Percentiles rank a stretch among this genome's conserved stretches.
Evolutionary conservation across 78 protist species (phyloP).

Genomic region (Pelomyxa schiedti): DNA sequence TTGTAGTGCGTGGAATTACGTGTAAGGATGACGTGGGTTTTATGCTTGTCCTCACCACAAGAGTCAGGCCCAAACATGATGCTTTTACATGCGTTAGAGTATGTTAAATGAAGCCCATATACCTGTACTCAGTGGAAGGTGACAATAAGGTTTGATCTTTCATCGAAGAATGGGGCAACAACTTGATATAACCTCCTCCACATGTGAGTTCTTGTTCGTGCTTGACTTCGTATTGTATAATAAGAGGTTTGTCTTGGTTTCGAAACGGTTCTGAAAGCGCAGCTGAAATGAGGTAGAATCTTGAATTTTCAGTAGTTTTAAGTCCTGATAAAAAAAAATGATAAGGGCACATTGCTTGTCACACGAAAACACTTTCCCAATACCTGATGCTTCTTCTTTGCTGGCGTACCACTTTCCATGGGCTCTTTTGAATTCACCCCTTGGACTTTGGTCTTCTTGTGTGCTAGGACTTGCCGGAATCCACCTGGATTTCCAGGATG

Average conservation of each 20-base stretch:
- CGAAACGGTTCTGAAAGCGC: constrained; percentile 4
- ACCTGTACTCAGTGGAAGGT: no score
- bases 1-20: constrained; percentile 75
- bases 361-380: no score
- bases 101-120: no score
- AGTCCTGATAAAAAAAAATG: constrained; percentile 5
- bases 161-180: constrained; percentile 41
- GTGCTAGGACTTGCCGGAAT: no score
- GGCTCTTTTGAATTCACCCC: no score
- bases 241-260: constrained; percentile 44
- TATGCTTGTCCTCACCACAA: constrained; percentile 66
- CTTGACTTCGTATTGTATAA: constrained; percentile 60
- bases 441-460: no score
- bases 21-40: constrained; percentile 78
- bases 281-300: constrained; percentile 48
- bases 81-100: no score
- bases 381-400: no score
- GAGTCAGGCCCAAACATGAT: constrained; percentile 95
- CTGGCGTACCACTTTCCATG: no score
- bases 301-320: constrained; percentile 47
- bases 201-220: constrained; percentile 65
- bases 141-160: no score
- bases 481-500: no score
- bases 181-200: constrained; percentile 80
- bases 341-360: no score